phyloP scores from a whole-genome alignment of 805 yeast species.

The Metschnikowia lunata region DNA sequence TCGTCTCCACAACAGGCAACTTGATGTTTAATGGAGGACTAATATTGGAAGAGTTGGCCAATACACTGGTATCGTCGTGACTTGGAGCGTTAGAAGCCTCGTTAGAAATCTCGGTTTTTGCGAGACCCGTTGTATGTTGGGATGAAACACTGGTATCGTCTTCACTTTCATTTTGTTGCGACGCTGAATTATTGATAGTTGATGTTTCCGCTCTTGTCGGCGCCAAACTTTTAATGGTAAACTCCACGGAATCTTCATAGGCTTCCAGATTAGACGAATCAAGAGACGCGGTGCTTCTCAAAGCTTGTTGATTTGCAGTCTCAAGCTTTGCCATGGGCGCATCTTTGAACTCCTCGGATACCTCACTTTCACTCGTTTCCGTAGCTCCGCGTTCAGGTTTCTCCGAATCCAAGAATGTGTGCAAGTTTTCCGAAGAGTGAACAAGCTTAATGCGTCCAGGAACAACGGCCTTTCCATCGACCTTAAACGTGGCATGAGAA shows the following conservation, averaged over 20 bases:
- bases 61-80: slow-evolving; percentile 22
- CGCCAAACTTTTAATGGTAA: slow-evolving; percentile 16
- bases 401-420: neutral
- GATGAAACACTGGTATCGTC: neutral
- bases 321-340: neutral
- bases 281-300: neutral
- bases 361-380: no score
- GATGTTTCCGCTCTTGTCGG: slow-evolving; percentile 10
- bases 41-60: slow-evolving; percentile 43
- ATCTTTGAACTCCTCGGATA: neutral
- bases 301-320: slow-evolving; percentile 4
- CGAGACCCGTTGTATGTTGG: neutral
- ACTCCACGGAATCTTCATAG: slow-evolving; percentile 17
- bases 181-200: neutral
- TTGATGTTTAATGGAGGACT: slow-evolving; percentile 27
- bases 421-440: slow-evolving; percentile 1
- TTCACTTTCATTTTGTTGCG: neutral
- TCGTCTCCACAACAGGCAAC: slow-evolving; percentile 40
- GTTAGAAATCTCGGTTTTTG: neutral
- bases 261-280: slow-evolving; percentile 6
- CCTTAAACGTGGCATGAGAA: slow-evolving; percentile 5
- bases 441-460: slow-evolving; percentile 13
- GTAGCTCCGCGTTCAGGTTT: neutral
- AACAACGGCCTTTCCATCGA: slow-evolving; percentile 7
- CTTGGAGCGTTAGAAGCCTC: neutral